phyloP scores from a whole-genome alignment of 192 early-diverging fungal genomes.

The Coemansia sp. region DNA sequence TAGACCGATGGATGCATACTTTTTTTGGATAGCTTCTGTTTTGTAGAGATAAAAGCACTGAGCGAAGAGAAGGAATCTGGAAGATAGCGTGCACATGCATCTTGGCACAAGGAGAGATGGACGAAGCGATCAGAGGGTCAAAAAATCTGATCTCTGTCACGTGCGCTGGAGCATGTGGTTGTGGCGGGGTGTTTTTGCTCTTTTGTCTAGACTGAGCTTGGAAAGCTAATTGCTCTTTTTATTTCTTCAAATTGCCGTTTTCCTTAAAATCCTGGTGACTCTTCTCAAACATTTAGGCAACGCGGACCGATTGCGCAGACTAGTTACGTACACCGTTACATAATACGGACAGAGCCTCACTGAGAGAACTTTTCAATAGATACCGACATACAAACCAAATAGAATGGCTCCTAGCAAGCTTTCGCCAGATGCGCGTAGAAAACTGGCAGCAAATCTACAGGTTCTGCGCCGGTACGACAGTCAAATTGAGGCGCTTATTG shows the following conservation, averaged over 20 bases:
- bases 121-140: background rate
- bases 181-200: too few relatives aligned
- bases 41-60: conserved; percentile 6
- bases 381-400: background rate
- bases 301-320: background rate
- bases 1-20: background rate
- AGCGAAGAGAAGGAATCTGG: conserved; percentile 2
- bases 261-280: background rate
- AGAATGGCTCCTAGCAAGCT: conserved; percentile 48
- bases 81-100: background rate
- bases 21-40: conserved; percentile 4
- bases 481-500: conserved; percentile 73
- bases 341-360: background rate
- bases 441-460: conserved; percentile 67
- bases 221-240: background rate
- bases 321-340: background rate
- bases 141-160: background rate
- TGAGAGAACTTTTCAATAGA: background rate
- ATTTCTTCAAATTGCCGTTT: background rate
- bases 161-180: background rate
- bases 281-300: background rate
- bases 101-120: background rate
- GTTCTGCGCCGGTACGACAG: conserved; percentile 82
- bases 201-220: background rate
- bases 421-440: conserved; percentile 46